Evolutionary conservation across 1,139 yeast species (phyloP), one percentile per base, ranked within the genome.

Genomic region (Blastobotrys ciferrii): DNA sequence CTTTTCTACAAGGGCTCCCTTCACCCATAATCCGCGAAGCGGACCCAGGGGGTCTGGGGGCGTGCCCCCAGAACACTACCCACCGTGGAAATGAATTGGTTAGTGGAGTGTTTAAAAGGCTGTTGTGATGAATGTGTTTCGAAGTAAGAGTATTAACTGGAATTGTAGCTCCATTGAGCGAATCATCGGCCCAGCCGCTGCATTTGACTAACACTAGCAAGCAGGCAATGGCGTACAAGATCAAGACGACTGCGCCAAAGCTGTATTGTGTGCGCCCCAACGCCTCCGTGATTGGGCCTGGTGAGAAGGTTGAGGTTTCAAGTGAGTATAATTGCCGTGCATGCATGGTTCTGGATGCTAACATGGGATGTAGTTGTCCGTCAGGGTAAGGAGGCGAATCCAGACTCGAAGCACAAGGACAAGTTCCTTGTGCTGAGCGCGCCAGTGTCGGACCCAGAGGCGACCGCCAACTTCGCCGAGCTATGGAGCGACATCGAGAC

Each of bases 181-280:
- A 80, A 59, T 82, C 85, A 58, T 77, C 84, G 43, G 83, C 94
- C 18, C 85, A 83, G 64, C 74, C 77, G 56, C 78, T 88, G 63
- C 73, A 77, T 47, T 80, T 91, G 61, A 74, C 78, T 52, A 92
- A 92, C 72, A 77, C 80, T 50, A 70, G 87, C 19, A 66, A 71
- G 30, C 71, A 71, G 45, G 72, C 81, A 36, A 77, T 84, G 44
- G 96, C 96, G 30, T 92, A 88, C 76, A 94, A 94, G 74, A 97
- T 94, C 64, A 94, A 92, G 72, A 92, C 99, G 44, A 92, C 99
- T 7, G 97, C 98, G 12, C 99, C 99, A 52, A 91, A 87, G 68
- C 77, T 88, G 67, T 87, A 91, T 74, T 87, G 96, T 69, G 98
- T 92, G 48, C 84, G 96, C 70, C 98, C 98, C 52, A 92, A 91